These are phyloP conservation scores for Echinochloa phyllopogon DNA, from an alignment of 176 grass and related monocot species.

Conservation along the genomic window DNA sequence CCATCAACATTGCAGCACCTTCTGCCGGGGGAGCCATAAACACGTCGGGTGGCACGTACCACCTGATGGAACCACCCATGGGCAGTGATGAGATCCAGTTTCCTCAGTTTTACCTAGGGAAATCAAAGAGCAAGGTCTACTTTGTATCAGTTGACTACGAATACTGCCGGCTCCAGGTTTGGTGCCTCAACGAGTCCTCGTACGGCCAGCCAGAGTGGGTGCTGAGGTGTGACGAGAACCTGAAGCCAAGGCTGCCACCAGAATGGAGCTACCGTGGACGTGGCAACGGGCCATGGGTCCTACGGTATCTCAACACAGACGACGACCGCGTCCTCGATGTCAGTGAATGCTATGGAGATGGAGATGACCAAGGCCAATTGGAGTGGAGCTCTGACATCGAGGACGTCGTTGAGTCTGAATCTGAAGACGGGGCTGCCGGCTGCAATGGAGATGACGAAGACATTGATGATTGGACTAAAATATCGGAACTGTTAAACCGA, in stretches of 20 bases:
- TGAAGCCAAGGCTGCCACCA: neutral
- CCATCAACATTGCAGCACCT: no score
- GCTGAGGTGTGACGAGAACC: neutral
- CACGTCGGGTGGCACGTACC: neutral
- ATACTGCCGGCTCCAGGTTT: neutral
- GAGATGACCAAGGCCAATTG: neutral
- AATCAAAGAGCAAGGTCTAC: neutral
- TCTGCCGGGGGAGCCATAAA: neutral
- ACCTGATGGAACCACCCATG: neutral
- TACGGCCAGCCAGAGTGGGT: neutral
- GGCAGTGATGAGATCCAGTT: neutral
- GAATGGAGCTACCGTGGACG: neutral
- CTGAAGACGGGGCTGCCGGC: neutral
- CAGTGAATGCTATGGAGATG: neutral
- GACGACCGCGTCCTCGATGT: neutral
- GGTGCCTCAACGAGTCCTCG: neutral
- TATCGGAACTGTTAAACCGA: rapidly evolving
- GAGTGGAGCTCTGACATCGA: neutral
- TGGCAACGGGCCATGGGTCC: neutral
- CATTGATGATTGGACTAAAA: neutral
- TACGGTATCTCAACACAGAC: neutral
- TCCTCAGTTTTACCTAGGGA: neutral
- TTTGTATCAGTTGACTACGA: neutral
- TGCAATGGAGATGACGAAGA: neutral
- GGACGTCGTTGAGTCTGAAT: neutral